Conservation (phyloP, 2,329 filamentous ascomycete species). For the Cercospora zeae-maydis region DNA sequence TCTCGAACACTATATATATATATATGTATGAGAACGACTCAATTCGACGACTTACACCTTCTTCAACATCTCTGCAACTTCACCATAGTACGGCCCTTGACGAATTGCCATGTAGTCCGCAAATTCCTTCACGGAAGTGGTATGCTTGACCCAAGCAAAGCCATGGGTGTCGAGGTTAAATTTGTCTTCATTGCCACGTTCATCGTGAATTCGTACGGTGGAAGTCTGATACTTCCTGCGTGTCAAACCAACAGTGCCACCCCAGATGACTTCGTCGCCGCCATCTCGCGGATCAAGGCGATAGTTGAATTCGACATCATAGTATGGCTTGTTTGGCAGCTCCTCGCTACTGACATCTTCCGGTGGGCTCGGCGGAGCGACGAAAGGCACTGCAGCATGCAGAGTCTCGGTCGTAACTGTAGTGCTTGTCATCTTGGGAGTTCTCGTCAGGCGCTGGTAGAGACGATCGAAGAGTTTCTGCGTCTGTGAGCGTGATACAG, state of each 20-base stretch:
- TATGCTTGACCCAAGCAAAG: constrained; percentile 27
- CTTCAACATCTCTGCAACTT: constrained; percentile 10
- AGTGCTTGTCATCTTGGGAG: background rate
- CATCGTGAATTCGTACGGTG: constrained; percentile 40
- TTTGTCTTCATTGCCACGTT: constrained; percentile 33
- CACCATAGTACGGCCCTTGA: background rate
- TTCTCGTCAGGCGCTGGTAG: background rate
- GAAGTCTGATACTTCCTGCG: constrained; percentile 15
- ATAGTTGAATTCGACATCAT: constrained; percentile 13
- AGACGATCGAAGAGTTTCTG: background rate
- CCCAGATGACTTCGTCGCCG: constrained; percentile 12
- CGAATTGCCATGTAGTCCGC: constrained; percentile 4
- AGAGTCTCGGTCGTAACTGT: background rate
- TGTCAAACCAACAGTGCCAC: constrained; percentile 9
- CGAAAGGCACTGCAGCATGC: background rate
- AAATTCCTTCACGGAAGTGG: constrained; percentile 1
- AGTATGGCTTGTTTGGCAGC: background rate
- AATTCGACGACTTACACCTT: background rate
- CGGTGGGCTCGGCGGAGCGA: background rate
- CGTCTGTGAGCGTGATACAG: background rate
- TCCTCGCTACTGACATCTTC: background rate
- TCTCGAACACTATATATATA: too few relatives aligned
- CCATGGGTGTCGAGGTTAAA: constrained; percentile 17
- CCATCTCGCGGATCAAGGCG: constrained; percentile 13
- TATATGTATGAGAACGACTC: background rate